These are phyloP conservation scores for Fusarium caatingaense DNA, from an alignment of 2,329 filamentous ascomycete species.

Conservation along the genomic window DNA sequence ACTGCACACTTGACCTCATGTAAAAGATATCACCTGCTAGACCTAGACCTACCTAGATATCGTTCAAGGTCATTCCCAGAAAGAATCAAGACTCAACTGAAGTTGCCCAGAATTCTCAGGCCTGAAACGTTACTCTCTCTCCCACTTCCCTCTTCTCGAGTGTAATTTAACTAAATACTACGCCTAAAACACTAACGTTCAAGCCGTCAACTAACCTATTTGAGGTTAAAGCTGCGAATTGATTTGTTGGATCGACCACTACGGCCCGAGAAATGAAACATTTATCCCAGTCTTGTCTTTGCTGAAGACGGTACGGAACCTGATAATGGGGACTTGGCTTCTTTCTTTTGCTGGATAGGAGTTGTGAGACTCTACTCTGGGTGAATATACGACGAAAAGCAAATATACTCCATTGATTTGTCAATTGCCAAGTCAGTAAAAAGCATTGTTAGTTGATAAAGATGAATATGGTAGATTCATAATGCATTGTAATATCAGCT, in stretches of 20 bases:
- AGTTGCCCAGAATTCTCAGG: constrained; percentile 4
- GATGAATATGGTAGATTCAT: not conserved
- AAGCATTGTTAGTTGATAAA: not conserved
- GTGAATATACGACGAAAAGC: not conserved
- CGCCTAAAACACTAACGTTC: constrained; percentile 6
- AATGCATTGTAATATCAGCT: not conserved
- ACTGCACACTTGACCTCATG: not conserved
- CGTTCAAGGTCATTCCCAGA: constrained; percentile 13
- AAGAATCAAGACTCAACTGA: not conserved
- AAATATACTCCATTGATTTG: not conserved
- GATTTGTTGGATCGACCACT: constrained; percentile 8
- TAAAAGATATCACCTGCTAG: not conserved
- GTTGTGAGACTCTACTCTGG: not conserved
- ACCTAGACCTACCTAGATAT: not conserved
- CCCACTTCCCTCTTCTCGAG: not conserved
- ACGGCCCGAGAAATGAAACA: constrained; percentile 32
- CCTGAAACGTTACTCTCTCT: constrained; percentile 18
- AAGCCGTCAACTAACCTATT: not conserved
- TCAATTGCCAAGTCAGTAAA: no score
- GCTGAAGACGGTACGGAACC: not conserved
- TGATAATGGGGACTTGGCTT: not conserved
- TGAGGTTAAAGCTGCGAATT: constrained; percentile 1
- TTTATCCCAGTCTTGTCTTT: not conserved
- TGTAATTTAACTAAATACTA: constrained; percentile 30
- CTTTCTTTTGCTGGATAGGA: not conserved